Conservation (phyloP, 352 stramenopile genomes). For the Ophiocytium majus region DNA sequence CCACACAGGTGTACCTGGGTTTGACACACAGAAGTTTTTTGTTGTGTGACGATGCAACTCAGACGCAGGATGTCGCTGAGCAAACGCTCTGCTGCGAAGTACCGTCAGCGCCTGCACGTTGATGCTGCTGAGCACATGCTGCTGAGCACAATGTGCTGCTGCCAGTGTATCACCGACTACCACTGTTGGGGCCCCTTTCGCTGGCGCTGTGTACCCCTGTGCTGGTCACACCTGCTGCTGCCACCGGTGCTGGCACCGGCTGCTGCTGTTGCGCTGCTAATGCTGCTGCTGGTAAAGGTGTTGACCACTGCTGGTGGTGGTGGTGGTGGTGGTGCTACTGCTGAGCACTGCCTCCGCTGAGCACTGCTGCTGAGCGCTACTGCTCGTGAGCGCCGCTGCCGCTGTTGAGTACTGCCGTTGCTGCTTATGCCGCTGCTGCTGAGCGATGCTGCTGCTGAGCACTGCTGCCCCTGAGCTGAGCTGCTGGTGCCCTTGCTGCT, state of each 20-base stretch:
- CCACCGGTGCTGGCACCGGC: neutral
- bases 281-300: neutral
- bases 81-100: too few species aligned
- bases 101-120: neutral
- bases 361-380: neutral
- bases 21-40: neutral
- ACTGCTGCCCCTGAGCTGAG: neutral
- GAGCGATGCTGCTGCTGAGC: neutral
- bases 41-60: neutral
- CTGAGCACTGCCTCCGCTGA: neutral
- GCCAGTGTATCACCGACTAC: too few species aligned
- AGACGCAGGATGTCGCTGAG: neutral
- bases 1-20: neutral
- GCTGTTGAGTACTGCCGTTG: neutral
- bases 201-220: too few species aligned
- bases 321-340: neutral
- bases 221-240: neutral
- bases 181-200: too few species aligned
- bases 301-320: neutral
- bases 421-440: neutral
- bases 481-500: neutral
- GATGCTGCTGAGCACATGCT: neutral
- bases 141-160: neutral
- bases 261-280: neutral
- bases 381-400: neutral